phyloP scores from a whole-genome alignment of 768 basidiomycete genomes.

The Kwoniella newhampshirensis region DNA sequence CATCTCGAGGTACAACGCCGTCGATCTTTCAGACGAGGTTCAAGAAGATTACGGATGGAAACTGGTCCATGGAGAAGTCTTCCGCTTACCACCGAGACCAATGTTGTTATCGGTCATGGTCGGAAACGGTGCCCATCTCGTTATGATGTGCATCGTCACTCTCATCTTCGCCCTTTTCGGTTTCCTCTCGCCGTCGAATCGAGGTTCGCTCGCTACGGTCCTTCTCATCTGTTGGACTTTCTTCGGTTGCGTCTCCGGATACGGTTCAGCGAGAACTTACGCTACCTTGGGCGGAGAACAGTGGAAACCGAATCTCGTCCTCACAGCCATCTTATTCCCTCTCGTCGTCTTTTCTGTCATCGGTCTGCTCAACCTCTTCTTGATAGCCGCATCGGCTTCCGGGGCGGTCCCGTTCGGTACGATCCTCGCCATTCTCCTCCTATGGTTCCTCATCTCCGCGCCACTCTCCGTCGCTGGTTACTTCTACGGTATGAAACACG shows the following conservation, averaged over 20 bases:
- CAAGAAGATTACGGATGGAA: slow-evolving; percentile 99
- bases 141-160: slow-evolving; percentile 82
- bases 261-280: slow-evolving; percentile 80
- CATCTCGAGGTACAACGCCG: slow-evolving; percentile 91
- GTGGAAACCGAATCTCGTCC: slow-evolving; percentile 75
- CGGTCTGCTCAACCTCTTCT: slow-evolving; percentile 87
- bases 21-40: slow-evolving; percentile 88
- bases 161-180: slow-evolving; percentile 89
- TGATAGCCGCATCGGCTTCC: slow-evolving; percentile 78
- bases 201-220: slow-evolving; percentile 88
- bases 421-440: slow-evolving; percentile 73
- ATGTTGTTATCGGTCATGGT: slow-evolving; percentile 78
- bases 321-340: slow-evolving; percentile 85
- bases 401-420: slow-evolving; percentile 98
- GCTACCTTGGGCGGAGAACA: slow-evolving; percentile 74
- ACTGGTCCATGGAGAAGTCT: slow-evolving; percentile 92
- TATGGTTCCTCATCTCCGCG: slow-evolving; percentile 94
- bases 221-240: slow-evolving; percentile 94
- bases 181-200: slow-evolving; percentile 92
- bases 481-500: slow-evolving; percentile 81
- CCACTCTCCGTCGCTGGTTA: slow-evolving; percentile 83
- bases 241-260: slow-evolving; percentile 89
- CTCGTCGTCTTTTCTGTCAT: slow-evolving; percentile 78
- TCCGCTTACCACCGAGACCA: slow-evolving; percentile 74
- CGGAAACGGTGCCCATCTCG: slow-evolving; percentile 86